A percentile compares a stretch with the other conserved stretches of the same genome.
Evolutionary conservation across 257 asterid species (phyloP).

Genomic region (Hygrophila difformis): DNA sequence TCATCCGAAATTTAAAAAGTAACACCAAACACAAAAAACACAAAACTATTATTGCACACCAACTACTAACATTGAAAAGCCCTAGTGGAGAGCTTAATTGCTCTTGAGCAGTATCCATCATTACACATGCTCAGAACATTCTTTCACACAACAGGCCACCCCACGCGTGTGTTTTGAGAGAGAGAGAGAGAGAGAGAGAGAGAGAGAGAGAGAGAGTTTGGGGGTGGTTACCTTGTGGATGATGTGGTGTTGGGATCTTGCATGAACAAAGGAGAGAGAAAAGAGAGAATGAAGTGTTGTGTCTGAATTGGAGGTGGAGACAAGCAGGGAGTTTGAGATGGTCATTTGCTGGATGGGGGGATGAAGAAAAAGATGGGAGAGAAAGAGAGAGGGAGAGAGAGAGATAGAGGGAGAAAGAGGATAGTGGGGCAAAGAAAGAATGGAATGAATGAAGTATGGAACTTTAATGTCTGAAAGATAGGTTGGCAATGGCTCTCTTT

Average conservation of each 20-base stretch:
- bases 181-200: slow-evolving; percentile 2
- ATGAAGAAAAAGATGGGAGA: background rate
- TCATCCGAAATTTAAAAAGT: too few relatives aligned
- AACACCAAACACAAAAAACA: too few relatives aligned
- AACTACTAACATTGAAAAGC: too few relatives aligned
- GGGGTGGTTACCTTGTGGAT: slow-evolving; percentile 26
- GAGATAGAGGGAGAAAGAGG: background rate
- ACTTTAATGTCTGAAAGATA: slow-evolving; percentile 28
- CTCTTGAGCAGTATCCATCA: too few relatives aligned
- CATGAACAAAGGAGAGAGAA: slow-evolving; percentile 31
- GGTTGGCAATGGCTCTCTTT: slow-evolving; percentile 34
- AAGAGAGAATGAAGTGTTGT: background rate
- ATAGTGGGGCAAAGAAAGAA: background rate
- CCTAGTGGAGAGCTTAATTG: too few relatives aligned
- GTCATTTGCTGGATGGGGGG: slow-evolving; percentile 26
- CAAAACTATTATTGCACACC: too few relatives aligned
- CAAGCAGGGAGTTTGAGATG: slow-evolving; percentile 24
- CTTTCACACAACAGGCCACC: background rate
- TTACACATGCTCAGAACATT: background rate
- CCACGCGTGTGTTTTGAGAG: too few relatives aligned
- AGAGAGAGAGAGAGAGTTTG: slow-evolving; percentile 19
- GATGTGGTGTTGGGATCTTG: slow-evolving; percentile 42
- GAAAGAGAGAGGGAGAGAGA: background rate
- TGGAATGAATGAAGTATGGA: slow-evolving; percentile 5
- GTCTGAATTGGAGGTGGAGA: slow-evolving; percentile 18